Base-by-base conservation (phyloP, 2,329 filamentous ascomycete species). In the Fusarium redolens region DNA sequence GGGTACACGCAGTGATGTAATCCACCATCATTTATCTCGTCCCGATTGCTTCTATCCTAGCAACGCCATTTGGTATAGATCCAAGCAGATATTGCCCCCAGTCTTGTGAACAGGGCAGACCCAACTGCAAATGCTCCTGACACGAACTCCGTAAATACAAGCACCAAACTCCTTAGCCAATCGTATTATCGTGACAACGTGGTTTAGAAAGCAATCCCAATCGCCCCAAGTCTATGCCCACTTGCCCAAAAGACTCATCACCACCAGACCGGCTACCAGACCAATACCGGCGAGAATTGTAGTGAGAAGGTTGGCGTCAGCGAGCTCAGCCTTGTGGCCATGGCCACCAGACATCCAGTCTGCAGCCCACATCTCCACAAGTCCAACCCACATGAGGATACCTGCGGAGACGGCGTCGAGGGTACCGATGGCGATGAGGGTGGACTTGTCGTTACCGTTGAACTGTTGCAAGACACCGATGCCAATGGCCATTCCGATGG, bases 401-500 rank as follows among this genome's bases (percentile, higher is more conserved):
- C 93, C 93, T 0, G 93, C 92, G 2, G 90, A 93, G 14, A 95
- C 78, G 10, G 92, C 91, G 79, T 95, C 91, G 3, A 95, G 84
- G 0, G 92, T 93, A 1, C 92, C 93, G 40, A 95, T 89, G 5
- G 92, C 90, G 47, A 95, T 81, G 44, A 94, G 85, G 0, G 92
- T 95, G 4, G 86, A 85, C 6, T 85, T 87, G 73, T 93, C 88
- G 75, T 93, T 94, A 7, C 92, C 92, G 75, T 95, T 95, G 82
- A 94, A 95, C 13, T 85, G 79, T 41, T 91, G 82, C 33, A 95
- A 81, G 7, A 93, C 92, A 5, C 92, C 92, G 38, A 94, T 90
- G 2, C 93, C 93, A 67, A 96, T 94, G 1, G 90, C 92, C 92
- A 95, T 95, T 15, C 93, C 93, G 35, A 94, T 83, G 0, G 93